A percentile compares a stretch with the other conserved stretches of the same genome.
Conservation (phyloP, 495 filamentous ascomycete species). For the Penicillium atrosanguineum region DNA sequence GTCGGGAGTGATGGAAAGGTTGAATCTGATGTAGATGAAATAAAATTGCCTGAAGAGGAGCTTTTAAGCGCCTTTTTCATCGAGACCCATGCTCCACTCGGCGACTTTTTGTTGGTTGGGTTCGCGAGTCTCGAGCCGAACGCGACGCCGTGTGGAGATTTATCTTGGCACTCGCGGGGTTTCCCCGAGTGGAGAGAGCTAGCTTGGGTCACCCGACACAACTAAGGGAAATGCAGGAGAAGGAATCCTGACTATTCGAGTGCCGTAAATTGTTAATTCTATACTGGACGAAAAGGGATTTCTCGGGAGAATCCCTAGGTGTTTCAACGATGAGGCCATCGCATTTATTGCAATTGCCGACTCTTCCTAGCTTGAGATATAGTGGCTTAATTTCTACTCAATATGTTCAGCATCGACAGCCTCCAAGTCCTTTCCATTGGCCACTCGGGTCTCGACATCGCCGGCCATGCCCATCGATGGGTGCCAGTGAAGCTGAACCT, state of each 20-base stretch:
- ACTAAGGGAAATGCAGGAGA: background rate
- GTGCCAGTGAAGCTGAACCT: constrained; percentile 47
- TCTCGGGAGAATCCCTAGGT: too few relatives aligned
- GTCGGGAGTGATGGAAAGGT: background rate
- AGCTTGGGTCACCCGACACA: background rate
- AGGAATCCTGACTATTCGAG: too few relatives aligned
- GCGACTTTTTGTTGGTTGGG: constrained; percentile 4
- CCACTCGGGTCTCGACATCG: constrained; percentile 23
- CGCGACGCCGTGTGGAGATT: constrained; percentile 4
- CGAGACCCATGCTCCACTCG: background rate
- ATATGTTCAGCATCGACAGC: constrained; percentile 24
- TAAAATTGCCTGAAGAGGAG: constrained; percentile 20
- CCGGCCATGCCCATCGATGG: constrained; percentile 32
- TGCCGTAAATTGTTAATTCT: too few relatives aligned
- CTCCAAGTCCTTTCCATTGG: constrained; percentile 21
- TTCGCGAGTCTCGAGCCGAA: constrained; percentile 2
- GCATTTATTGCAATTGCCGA: too few relatives aligned
- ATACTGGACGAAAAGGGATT: too few relatives aligned
- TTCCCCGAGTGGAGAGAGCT: constrained; percentile 2
- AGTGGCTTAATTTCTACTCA: constrained; percentile 17
- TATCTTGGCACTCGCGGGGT: constrained; percentile 7
- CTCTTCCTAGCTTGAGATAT: background rate
- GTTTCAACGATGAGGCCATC: background rate
- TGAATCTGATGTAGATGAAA: constrained; percentile 6
- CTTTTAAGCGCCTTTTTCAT: constrained; percentile 18